Conservation (phyloP, 164 flowering plant species). For the Paratinospora sagittata region DNA sequence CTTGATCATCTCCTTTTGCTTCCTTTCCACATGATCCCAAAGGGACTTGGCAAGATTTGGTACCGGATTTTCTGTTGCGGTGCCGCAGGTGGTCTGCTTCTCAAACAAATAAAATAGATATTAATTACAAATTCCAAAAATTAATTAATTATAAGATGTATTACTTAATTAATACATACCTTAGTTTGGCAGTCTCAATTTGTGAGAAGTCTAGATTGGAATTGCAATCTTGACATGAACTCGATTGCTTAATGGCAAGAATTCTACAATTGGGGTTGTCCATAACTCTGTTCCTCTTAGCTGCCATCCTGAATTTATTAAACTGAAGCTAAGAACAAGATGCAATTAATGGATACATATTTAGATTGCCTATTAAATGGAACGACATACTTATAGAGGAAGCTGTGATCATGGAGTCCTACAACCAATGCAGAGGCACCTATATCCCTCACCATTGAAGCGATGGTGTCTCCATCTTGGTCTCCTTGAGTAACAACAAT, state of each 20-base stretch:
- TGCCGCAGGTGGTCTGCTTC: constrained; percentile 41
- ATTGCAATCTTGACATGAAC: constrained; percentile 19
- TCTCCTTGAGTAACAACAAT: constrained; percentile 83
- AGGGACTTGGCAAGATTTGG: constrained; percentile 49
- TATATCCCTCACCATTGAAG: constrained; percentile 52
- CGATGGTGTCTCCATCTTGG: constrained; percentile 44
- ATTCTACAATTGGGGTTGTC: constrained; percentile 65
- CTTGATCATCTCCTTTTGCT: constrained; percentile 13
- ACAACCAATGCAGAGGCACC: constrained; percentile 70
- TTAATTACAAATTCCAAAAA: neutral
- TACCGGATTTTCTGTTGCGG: constrained; percentile 50
- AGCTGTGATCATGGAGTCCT: constrained; percentile 86
- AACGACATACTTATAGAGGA: constrained; percentile 72
- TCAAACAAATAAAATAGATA: neutral
- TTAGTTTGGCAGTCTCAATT: constrained; percentile 48
- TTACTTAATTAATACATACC: too few relatives aligned
- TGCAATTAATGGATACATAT: too few relatives aligned
- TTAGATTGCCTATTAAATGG: neutral
- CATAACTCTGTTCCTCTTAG: constrained; percentile 31
- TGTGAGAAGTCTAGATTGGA: constrained; percentile 65
- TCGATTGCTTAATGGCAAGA: constrained; percentile 65
- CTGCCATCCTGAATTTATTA: constrained; percentile 44
- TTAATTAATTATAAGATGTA: too few relatives aligned
- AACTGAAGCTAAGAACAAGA: too few relatives aligned
- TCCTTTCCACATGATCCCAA: constrained; percentile 55